A percentile compares a stretch with the other conserved stretches of the same genome.
Evolutionary conservation across 2,329 filamentous ascomycete genomes (phyloP).

Genomic region (Fusarium tuaranense): DNA sequence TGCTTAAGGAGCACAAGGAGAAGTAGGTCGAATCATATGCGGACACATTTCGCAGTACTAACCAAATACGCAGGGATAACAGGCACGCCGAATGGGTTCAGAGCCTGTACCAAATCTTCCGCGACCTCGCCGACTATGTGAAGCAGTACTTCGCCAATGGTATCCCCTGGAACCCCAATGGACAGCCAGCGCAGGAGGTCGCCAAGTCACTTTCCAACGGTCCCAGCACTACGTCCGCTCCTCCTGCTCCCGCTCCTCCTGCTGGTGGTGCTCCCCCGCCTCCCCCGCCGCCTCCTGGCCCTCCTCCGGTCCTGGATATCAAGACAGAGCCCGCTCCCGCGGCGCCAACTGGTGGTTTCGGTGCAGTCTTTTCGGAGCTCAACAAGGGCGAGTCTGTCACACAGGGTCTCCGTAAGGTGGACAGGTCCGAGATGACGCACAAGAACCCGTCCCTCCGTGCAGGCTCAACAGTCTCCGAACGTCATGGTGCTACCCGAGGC

Average conservation of each 20-base stretch:
- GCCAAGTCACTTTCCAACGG: slow-evolving; percentile 63
- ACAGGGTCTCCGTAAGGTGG: slow-evolving; percentile 89
- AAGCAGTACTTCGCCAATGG: slow-evolving; percentile 85
- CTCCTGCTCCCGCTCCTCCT: slow-evolving; percentile 62
- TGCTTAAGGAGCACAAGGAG: slow-evolving; percentile 90
- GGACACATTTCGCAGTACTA: not conserved
- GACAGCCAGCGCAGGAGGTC: slow-evolving; percentile 77
- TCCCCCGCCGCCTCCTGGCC: slow-evolving; percentile 71
- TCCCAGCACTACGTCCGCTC: slow-evolving; percentile 47
- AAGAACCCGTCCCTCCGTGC: slow-evolving; percentile 93
- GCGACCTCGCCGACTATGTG: slow-evolving; percentile 83
- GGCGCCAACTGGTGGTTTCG: slow-evolving; percentile 76
- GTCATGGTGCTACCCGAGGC: slow-evolving; percentile 66
- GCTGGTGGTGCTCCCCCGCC: slow-evolving; percentile 68
- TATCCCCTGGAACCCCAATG: slow-evolving; percentile 86
- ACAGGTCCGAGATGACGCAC: slow-evolving; percentile 96
- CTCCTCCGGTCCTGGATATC: slow-evolving; percentile 74
- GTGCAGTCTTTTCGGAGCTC: slow-evolving; percentile 90
- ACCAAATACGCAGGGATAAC: slow-evolving; percentile 68
- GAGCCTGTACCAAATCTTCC: slow-evolving; percentile 92
- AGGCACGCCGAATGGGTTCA: slow-evolving; percentile 90
- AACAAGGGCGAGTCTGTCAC: slow-evolving; percentile 93
- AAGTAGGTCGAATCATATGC: slow-evolving; percentile 52
- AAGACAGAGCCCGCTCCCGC: slow-evolving; percentile 54
- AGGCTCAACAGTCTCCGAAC: slow-evolving; percentile 74